Evolutionary conservation across 352 stramenopile species (phyloP), one percentile per base, ranked within the genome.

Genomic region (Pilasporangium apinafurcum): DNA sequence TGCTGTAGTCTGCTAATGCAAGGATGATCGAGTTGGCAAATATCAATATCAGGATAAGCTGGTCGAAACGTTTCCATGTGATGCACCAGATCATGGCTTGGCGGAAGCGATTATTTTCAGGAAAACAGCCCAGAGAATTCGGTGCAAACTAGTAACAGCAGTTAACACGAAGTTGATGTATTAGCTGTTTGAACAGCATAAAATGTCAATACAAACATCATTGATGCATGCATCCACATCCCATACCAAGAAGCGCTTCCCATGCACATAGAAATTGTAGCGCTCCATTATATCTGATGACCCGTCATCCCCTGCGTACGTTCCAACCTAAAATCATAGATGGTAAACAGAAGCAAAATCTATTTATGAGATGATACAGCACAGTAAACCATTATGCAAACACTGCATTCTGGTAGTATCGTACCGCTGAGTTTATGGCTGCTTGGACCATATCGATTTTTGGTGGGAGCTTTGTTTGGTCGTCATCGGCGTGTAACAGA

Each of bases 31-130:
- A 92, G 56, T 92, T 95, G 12, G 83, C 59, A 18, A 87, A 49
- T 40, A 96, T 92, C 38, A 92, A 51, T n/a, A 86, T 36, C 7
- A 95, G 61, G 50, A 93, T 90, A 32, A 95, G 76, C 42, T 83
- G 60, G 44, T 95, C 75, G 55, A 95, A 95, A 1, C 57, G 56
- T 44, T 79, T 84, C 56, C 56, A 86, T 22, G 68, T 86, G 35
- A 86, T 78, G 25, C 64, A 82, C 68, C 69, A 83, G 22, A 86
- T 82, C 13, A 82, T 44, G 17, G 44, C 48, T 50, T 82, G 69
- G 5, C 70, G 62, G 21, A 86, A 83, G 0, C 57, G 53, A 44
- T 51, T 83, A 16, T 48, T 66, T 29, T 86, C 69, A 0, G 47
- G 52, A 31, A 86, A 83, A 17, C 67, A 28, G 0, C 69, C 67